phyloP scores from a whole-genome alignment of 371 early-diverging fungal species.

The Mucor indicus region DNA sequence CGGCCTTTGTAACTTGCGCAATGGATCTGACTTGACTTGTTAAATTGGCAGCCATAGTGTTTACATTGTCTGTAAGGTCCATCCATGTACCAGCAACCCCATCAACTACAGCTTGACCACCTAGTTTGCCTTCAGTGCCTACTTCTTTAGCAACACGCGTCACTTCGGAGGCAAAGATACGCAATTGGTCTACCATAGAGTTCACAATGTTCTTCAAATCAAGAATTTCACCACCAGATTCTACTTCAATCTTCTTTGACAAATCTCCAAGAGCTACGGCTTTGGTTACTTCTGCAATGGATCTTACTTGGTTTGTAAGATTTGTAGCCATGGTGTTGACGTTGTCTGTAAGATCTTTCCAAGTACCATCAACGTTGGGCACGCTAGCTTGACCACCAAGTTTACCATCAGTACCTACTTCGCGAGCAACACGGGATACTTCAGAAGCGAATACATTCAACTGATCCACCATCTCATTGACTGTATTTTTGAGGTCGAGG shows the following conservation, averaged over 20 bases:
- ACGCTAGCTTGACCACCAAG: constrained; percentile 49
- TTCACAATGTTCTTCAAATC: constrained; percentile 35
- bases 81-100: constrained; percentile 48
- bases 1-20: constrained; percentile 30
- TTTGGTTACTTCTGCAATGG: constrained; percentile 33
- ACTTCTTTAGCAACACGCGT: constrained; percentile 43
- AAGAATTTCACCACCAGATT: constrained; percentile 28
- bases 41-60: constrained; percentile 50
- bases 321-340: constrained; percentile 52
- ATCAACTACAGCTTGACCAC: constrained; percentile 44
- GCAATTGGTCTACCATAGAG: constrained; percentile 40
- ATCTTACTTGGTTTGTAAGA: constrained; percentile 54
- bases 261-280: constrained; percentile 32
- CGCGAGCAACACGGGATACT: constrained; percentile 43
- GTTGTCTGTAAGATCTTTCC: constrained; percentile 48
- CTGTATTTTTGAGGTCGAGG: constrained; percentile 61
- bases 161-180: constrained; percentile 44
- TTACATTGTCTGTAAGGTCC: constrained; percentile 44
- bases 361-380: constrained; percentile 38
- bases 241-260: constrained; percentile 32
- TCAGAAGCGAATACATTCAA: constrained; percentile 42
- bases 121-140: constrained; percentile 43
- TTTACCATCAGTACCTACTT: constrained; percentile 41
- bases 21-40: constrained; percentile 55
- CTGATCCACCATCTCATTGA: constrained; percentile 66